Evolutionary conservation across 306 rosid genomes (phyloP).

Genomic region (Prunus kanzakura): DNA sequence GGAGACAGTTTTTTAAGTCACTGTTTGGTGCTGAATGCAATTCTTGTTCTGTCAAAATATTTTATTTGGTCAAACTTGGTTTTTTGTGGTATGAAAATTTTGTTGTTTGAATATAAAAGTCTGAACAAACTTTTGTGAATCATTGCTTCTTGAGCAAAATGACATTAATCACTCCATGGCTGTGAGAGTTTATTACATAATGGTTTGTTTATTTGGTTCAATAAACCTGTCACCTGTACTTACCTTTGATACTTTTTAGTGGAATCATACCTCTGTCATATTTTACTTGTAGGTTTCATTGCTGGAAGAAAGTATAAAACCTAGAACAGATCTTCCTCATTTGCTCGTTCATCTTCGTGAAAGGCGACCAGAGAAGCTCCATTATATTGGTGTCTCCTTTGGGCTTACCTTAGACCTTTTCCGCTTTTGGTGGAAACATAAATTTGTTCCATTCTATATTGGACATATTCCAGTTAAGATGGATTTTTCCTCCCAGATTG

Average conservation of each 20-base stretch:
- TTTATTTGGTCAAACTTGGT: not conserved
- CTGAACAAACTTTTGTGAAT: not conserved
- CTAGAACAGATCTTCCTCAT: slow-evolving; percentile 86
- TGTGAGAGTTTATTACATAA: not conserved
- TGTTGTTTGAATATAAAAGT: not conserved
- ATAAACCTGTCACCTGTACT: not conserved
- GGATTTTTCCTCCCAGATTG: slow-evolving; percentile 3
- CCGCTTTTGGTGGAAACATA: slow-evolving; percentile 91
- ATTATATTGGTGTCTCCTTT: slow-evolving; percentile 91
- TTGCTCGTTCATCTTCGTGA: slow-evolving; percentile 85
- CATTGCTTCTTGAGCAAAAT: not conserved
- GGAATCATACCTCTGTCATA: not conserved
- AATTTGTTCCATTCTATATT: slow-evolving; percentile 87
- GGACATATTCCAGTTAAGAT: slow-evolving; percentile 96
- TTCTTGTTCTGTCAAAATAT: not conserved
- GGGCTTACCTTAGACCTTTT: slow-evolving; percentile 88
- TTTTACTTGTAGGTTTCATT: slow-evolving; percentile 68
- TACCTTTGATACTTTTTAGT: not conserved
- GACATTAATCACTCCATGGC: not conserved
- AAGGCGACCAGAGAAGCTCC: slow-evolving; percentile 88
- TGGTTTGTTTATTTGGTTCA: slow-evolving; percentile 1
- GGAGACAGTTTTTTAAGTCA: not conserved
- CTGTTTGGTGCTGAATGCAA: not conserved
- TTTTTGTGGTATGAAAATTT: not conserved
- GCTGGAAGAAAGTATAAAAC: slow-evolving; percentile 76